Conservation (phyloP, 169 alveolate species). For the Cryptosporidium xiaoi region DNA sequence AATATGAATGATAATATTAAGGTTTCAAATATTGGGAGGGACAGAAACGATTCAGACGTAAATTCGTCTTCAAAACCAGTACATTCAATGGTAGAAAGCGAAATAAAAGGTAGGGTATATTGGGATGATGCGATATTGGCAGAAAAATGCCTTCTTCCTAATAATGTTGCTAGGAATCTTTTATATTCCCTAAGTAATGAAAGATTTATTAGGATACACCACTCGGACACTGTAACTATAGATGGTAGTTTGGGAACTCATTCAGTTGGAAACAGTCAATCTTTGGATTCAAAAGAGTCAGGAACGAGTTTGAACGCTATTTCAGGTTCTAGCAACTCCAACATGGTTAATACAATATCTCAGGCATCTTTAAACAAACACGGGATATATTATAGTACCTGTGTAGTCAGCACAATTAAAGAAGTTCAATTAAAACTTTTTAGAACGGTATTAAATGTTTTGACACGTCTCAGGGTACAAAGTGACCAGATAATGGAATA, state of each 20-base stretch:
- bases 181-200: constrained; percentile 56
- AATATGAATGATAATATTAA: constrained; percentile 30
- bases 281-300: background rate
- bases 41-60: background rate
- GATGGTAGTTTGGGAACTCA: background rate
- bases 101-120: constrained; percentile 49
- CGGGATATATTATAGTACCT: constrained; percentile 57
- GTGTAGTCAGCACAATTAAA: constrained; percentile 9
- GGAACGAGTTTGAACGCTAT: background rate
- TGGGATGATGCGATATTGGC: constrained; percentile 70
- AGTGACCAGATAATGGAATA: constrained; percentile 32
- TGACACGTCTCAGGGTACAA: constrained; percentile 40
- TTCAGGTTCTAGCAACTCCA: background rate
- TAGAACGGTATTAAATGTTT: constrained; percentile 32
- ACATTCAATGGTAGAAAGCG: constrained; percentile 1
- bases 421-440: constrained; percentile 36
- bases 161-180: constrained; percentile 48
- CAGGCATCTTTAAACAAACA: constrained; percentile 48
- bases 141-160: constrained; percentile 55
- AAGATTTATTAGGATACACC: constrained; percentile 54
- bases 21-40: background rate
- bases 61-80: background rate
- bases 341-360: constrained; percentile 26
- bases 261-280: background rate
- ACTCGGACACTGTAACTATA: constrained; percentile 64